phyloP scores from a whole-genome alignment of 148 eudicot genomes.

The Linanthus parryae region DNA sequence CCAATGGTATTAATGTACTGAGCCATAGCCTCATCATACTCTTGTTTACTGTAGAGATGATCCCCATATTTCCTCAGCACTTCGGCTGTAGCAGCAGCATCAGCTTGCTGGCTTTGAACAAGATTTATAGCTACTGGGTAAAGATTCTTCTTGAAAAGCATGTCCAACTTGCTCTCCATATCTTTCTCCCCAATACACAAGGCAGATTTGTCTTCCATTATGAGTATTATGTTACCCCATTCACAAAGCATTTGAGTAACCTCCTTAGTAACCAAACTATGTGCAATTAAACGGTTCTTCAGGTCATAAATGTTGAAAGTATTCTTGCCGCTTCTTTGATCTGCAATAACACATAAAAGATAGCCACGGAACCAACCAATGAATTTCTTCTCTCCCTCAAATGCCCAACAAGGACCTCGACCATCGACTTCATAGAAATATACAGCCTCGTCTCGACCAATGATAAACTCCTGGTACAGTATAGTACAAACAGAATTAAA shows the following conservation, averaged over 20 bases:
- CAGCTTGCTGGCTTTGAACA: constrained; percentile 96
- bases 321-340: constrained; percentile 73
- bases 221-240: constrained; percentile 93
- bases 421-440: constrained; percentile 94
- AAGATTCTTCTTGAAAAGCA: constrained; percentile 90
- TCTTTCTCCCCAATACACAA: constrained; percentile 90
- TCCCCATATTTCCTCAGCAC: constrained; percentile 95
- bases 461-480: constrained; percentile 66
- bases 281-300: constrained; percentile 83
- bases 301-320: constrained; percentile 88
- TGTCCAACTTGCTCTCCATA: constrained; percentile 97
- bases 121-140: constrained; percentile 96
- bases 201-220: constrained; percentile 80
- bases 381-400: constrained; percentile 92
- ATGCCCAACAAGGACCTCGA: constrained; percentile 99
- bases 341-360: constrained; percentile 77
- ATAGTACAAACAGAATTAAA: neutral
- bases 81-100: constrained; percentile 99
- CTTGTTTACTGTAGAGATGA: constrained; percentile 86
- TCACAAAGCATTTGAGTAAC: constrained; percentile 94
- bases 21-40: constrained; percentile 91
- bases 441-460: constrained; percentile 95
- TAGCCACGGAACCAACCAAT: constrained; percentile 99
- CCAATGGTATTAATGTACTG: constrained; percentile 96
- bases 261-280: constrained; percentile 64